Conservation (phyloP, 768 basidiomycete genomes). For the Lactarius hatsudake region DNA sequence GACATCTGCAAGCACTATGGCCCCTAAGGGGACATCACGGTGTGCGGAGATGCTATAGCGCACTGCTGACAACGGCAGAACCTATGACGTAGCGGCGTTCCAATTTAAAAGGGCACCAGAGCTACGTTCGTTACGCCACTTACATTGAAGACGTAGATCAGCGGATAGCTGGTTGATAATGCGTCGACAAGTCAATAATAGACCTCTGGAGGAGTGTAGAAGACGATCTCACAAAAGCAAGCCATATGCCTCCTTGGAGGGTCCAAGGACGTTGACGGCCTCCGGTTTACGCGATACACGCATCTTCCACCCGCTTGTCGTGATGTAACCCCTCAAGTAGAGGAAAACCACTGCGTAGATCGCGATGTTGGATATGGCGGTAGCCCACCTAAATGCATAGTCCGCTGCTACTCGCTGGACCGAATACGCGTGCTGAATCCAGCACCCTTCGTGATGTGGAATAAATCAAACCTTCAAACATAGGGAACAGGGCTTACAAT, state of each 20-base stretch:
- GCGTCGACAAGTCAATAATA: background rate
- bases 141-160: slow-evolving; percentile 41
- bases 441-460: slow-evolving; percentile 42
- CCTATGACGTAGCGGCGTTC: slow-evolving; percentile 19
- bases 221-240: background rate
- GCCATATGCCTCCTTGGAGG: background rate
- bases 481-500: slow-evolving; percentile 34
- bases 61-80: slow-evolving; percentile 41
- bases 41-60: slow-evolving; percentile 40
- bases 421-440: slow-evolving; percentile 40
- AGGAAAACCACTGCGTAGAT: slow-evolving; percentile 46
- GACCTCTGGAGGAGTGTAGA: background rate
- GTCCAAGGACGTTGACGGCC: background rate
- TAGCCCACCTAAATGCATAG: slow-evolving; percentile 50
- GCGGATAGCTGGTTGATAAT: slow-evolving; percentile 40
- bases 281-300: slow-evolving; percentile 12
- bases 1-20: slow-evolving; percentile 39
- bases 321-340: slow-evolving; percentile 39
- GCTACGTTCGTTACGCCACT: slow-evolving; percentile 1
- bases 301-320: slow-evolving; percentile 34
- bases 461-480: background rate
- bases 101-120: background rate
- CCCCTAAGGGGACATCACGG: slow-evolving; percentile 35
- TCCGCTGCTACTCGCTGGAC: slow-evolving; percentile 45
- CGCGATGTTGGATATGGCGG: slow-evolving; percentile 40